Percentiles rank a stretch among this genome's conserved stretches.
Evolutionary conservation across 768 basidiomycete genomes (phyloP).

Genomic region (Rhodotorula sphaerocarpa): DNA sequence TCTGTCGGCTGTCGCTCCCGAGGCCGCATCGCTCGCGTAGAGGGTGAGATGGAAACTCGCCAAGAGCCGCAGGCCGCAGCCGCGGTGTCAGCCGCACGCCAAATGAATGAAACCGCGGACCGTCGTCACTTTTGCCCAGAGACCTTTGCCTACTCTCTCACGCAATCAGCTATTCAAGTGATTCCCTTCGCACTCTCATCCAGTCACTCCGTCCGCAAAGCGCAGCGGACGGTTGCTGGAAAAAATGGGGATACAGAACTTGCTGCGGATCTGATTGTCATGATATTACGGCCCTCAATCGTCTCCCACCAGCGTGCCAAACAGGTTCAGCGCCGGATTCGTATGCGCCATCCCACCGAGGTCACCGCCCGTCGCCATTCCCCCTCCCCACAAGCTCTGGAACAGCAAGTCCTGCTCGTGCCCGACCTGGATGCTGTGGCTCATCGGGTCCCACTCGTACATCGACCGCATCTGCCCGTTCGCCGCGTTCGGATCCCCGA

Average conservation of each 20-base stretch:
- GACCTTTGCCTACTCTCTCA: background rate
- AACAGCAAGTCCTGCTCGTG: constrained; percentile 33
- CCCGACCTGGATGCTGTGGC: constrained; percentile 13
- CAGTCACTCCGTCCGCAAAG: too few relatives aligned
- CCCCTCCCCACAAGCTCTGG: constrained; percentile 28
- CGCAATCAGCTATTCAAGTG: background rate
- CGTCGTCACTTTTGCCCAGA: background rate
- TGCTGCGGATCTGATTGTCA: too few relatives aligned
- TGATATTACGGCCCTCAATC: too few relatives aligned
- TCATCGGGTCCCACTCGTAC: constrained; percentile 23
- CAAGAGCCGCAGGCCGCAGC: too few relatives aligned
- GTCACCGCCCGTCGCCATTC: constrained; percentile 3
- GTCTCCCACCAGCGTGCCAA: constrained; percentile 24
- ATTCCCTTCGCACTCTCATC: too few relatives aligned
- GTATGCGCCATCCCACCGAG: background rate
- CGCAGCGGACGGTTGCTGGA: too few relatives aligned
- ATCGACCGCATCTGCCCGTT: constrained; percentile 8
- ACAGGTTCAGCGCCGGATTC: constrained; percentile 27
- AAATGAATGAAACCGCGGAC: too few relatives aligned
- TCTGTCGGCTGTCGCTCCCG: too few relatives aligned
- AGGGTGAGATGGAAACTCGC: too few relatives aligned
- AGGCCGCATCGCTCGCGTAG: too few relatives aligned
- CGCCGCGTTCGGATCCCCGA: constrained; percentile 5
- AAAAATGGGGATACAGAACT: too few relatives aligned
- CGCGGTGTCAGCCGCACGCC: background rate